Conservation (phyloP, 164 flowering plant genomes). For the Euptelea pleiosperma region DNA sequence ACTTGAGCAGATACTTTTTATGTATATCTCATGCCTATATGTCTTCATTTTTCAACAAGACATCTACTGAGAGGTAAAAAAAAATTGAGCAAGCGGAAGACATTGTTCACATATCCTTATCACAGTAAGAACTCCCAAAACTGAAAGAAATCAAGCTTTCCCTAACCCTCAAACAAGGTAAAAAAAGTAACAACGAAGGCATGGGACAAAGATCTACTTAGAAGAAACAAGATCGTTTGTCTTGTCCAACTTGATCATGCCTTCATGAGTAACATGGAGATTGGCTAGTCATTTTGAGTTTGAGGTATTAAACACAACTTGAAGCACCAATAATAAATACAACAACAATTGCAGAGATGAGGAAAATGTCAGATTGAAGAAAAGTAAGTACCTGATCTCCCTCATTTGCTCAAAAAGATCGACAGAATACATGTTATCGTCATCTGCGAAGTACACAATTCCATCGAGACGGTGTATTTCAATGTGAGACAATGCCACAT, state of each 20-base stretch:
- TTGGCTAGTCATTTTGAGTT: too few relatives aligned
- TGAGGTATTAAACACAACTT: background rate
- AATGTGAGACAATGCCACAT: slow-evolving; percentile 78
- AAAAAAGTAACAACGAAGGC: background rate
- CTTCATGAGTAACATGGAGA: too few relatives aligned
- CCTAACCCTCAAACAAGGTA: background rate
- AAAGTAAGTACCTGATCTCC: slow-evolving; percentile 59
- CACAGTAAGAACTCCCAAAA: too few relatives aligned
- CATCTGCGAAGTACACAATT: slow-evolving; percentile 85
- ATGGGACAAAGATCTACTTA: background rate
- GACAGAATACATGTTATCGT: slow-evolving; percentile 50
- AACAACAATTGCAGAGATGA: background rate
- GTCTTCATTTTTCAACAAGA: too few relatives aligned
- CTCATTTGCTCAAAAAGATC: slow-evolving; percentile 72
- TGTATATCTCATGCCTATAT: too few relatives aligned
- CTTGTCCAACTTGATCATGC: too few relatives aligned
- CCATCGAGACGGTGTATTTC: slow-evolving; percentile 88
- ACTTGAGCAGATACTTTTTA: too few relatives aligned
- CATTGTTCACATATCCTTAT: too few relatives aligned
- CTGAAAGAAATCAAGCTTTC: too few relatives aligned
- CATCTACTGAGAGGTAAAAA: too few relatives aligned
- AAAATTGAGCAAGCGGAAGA: too few relatives aligned
- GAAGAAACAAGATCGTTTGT: background rate
- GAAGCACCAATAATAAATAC: background rate
- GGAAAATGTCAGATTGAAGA: background rate